Percentiles rank a stretch among this genome's conserved stretches.
These are phyloP conservation scores for Ambrosia trifida DNA, from an alignment of 129 eudicot genomes.

Conservation along the genomic window DNA sequence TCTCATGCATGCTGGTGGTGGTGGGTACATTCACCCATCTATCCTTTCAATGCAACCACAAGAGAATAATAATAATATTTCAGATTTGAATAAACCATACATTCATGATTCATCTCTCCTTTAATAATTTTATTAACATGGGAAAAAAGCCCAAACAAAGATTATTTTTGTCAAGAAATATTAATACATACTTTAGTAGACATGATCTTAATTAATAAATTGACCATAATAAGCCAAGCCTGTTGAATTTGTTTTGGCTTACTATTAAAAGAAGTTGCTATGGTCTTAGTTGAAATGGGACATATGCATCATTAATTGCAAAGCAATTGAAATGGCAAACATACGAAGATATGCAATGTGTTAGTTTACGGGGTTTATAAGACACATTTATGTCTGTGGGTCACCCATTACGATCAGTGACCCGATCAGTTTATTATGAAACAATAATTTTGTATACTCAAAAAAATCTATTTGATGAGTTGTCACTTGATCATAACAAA, in stretches of 20 bases:
- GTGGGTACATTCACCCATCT: background rate
- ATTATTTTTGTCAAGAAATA: no score
- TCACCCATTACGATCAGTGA: background rate
- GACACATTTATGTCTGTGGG: constrained; percentile 6
- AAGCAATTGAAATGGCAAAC: background rate
- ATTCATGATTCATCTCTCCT: no score
- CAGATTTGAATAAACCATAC: background rate
- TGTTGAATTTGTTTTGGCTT: background rate
- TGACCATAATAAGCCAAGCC: background rate
- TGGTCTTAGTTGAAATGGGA: background rate
- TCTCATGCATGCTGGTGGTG: background rate
- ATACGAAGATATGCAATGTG: background rate
- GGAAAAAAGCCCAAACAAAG: no score
- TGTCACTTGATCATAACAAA: no score
- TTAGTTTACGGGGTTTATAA: background rate
- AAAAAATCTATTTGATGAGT: background rate
- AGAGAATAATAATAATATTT: background rate
- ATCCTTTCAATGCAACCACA: constrained; percentile 24
- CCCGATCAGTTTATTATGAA: background rate
- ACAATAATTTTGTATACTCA: background rate
- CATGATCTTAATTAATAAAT: no score
- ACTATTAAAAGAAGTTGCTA: background rate
- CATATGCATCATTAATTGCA: background rate
- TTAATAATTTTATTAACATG: no score
- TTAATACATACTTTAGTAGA: no score